phyloP scores from a whole-genome alignment of 2,329 filamentous ascomycete genomes.

The Chaetomium sp. region DNA sequence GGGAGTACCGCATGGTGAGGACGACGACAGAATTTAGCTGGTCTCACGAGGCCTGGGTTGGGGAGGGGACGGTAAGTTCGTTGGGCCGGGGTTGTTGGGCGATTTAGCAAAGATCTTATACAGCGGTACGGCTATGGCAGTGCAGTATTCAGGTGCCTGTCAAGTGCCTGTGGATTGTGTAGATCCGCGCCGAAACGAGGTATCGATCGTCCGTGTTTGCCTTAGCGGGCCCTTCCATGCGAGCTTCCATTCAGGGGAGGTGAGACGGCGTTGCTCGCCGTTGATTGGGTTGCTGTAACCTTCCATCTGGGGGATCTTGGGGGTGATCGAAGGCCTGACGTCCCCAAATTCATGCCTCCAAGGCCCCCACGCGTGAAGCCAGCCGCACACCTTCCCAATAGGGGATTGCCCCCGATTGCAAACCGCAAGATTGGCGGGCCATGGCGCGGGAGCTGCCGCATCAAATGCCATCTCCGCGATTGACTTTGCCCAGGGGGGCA shows the following conservation, averaged over 20 bases:
- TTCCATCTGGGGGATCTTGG: conserved; percentile 11
- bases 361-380: not conserved
- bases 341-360: not conserved
- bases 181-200: not conserved
- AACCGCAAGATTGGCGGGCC: not conserved
- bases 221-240: not conserved
- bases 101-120: not conserved
- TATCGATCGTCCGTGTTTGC: not conserved
- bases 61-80: not conserved
- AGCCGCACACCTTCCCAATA: not conserved
- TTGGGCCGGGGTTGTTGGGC: not conserved
- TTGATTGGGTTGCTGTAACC: conserved; percentile 15
- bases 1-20: conserved; percentile 6
- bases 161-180: not conserved
- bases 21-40: not conserved
- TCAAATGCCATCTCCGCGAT: not conserved
- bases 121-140: not conserved
- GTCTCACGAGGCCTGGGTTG: not conserved
- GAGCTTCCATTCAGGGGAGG: conserved; percentile 15
- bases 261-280: conserved; percentile 6
- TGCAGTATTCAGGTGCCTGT: not conserved
- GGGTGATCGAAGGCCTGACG: not conserved
- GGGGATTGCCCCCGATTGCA: not conserved
- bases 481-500: not conserved
- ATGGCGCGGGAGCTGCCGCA: not conserved